Evolutionary conservation across 257 asterid species (phyloP).

Genomic region (Cruciata laevipes): DNA sequence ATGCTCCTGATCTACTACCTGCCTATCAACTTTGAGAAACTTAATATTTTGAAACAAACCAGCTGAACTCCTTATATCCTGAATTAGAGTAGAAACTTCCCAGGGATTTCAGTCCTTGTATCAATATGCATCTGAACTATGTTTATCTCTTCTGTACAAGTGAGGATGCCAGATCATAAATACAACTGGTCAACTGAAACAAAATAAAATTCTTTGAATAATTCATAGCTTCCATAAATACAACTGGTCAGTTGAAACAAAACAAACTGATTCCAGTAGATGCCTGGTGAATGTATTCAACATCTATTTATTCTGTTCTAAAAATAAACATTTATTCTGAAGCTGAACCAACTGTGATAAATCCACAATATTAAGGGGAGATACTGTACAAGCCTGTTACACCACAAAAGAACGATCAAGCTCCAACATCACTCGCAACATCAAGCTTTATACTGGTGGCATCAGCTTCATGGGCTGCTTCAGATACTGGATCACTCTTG

Average conservation of each 20-base stretch:
- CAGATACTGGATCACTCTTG: neutral
- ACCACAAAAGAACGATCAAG: constrained; percentile 3
- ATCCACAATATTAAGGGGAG: constrained; percentile 9
- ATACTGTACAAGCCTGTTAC: constrained; percentile 14
- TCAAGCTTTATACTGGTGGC: neutral
- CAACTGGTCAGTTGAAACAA: constrained; percentile 2
- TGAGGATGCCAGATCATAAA: too few relatives aligned
- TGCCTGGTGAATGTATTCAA: constrained; percentile 5
- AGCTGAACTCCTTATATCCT: too few relatives aligned
- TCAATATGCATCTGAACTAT: too few relatives aligned
- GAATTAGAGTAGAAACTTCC: too few relatives aligned
- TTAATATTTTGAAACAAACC: too few relatives aligned
- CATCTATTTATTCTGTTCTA: neutral
- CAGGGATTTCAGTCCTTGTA: too few relatives aligned
- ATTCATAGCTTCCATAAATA: neutral
- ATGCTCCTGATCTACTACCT: too few relatives aligned
- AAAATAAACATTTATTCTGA: neutral
- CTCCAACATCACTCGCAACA: neutral
- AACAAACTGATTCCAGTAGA: neutral
- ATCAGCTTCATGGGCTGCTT: neutral
- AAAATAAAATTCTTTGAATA: too few relatives aligned
- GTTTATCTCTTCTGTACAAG: too few relatives aligned
- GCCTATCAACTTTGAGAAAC: too few relatives aligned
- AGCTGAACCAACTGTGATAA: neutral
- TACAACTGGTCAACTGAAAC: too few relatives aligned